Base-by-base conservation (phyloP, 2,329 filamentous ascomycete genomes). In the Zymoseptoria tritici region DNA sequence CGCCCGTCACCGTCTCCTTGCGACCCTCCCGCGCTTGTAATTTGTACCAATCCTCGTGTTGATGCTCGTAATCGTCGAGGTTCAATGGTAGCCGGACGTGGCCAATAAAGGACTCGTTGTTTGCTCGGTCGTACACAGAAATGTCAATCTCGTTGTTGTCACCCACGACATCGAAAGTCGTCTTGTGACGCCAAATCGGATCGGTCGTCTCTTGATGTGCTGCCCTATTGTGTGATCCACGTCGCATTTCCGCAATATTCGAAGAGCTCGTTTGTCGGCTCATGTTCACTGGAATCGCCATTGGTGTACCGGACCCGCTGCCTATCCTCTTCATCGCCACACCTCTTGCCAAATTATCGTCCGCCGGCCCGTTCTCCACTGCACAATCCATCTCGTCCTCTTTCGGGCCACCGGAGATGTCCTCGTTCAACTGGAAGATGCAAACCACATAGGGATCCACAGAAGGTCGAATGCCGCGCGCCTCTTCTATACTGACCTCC, bases 211-310 rank as follows among this genome's bases (percentile, higher is more conserved):
- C 80, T 57, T 85, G 83, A 66, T 85, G 86, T 46, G 76, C 76
- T 65, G 79, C 79, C 66, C 80, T 78, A 62, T 84, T 81, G 62
- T 80, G 62, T 19, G 64, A 63, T 21, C 68, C 68, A 58, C 68
- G 57, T 29, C 79, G 62, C 78, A 80, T 68, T 67, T 96, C 90
- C 42, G 83, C 82, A 64, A 88, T 80, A 70, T 93, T 96, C 58
- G 92, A 96, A 76, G 93, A 92, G 78, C 93, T 97, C 77, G 93
- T 97, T 73, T 97, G 94, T 58, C 94, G 87, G 74, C 92, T 97
- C 70, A 88, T 87, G 91, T 97, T 57, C 6, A 69, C 97, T 1
- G 94, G 94, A 66, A 99, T 97, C 31, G 91, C 90, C 86, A 97
- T 93, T 16, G 91, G 84, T 56, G 88, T 84, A 26, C 91, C 90